These are phyloP conservation scores for Aspergillus puulaauensis DNA, from an alignment of 2,329 filamentous ascomycete species.

Conservation along the genomic window DNA sequence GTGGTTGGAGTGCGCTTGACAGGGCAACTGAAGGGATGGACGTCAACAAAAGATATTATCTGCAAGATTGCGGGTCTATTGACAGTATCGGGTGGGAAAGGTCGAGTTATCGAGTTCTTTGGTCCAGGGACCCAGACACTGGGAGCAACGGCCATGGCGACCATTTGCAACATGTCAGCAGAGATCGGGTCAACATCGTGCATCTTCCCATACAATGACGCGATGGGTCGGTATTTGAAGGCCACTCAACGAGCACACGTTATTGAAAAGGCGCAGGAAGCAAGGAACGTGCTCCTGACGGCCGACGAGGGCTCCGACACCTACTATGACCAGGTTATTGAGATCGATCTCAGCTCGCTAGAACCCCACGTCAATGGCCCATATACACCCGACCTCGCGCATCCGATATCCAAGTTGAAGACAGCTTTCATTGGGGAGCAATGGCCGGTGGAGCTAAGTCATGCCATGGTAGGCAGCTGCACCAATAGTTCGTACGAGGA, in stretches of 20 bases:
- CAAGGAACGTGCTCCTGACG: conserved; percentile 59
- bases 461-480: conserved; percentile 93
- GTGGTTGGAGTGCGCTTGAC: conserved; percentile 18
- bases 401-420: conserved; percentile 92
- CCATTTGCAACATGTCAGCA: conserved; percentile 66
- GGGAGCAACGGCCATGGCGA: conserved; percentile 79
- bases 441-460: conserved; percentile 92
- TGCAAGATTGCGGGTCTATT: conserved; percentile 92
- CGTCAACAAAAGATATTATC: conserved; percentile 89
- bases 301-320: conserved; percentile 78
- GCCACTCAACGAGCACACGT: conserved; percentile 86
- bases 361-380: conserved; percentile 97
- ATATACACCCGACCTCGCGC: conserved; percentile 94
- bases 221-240: conserved; percentile 88
- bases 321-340: conserved; percentile 81
- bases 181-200: conserved; percentile 74
- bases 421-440: conserved; percentile 83
- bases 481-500: conserved; percentile 85
- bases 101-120: conserved; percentile 61
- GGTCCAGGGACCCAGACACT: conserved; percentile 70
- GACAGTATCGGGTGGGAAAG: conserved; percentile 93
- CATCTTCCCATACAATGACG: conserved; percentile 91
- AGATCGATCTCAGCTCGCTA: conserved; percentile 86
- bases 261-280: conserved; percentile 55
- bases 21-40: conserved; percentile 72